A percentile compares a stretch with the other conserved stretches of the same genome.
These are phyloP conservation scores for Fusarium longipes DNA, from an alignment of 2,329 filamentous ascomycete species.

Conservation along the genomic window DNA sequence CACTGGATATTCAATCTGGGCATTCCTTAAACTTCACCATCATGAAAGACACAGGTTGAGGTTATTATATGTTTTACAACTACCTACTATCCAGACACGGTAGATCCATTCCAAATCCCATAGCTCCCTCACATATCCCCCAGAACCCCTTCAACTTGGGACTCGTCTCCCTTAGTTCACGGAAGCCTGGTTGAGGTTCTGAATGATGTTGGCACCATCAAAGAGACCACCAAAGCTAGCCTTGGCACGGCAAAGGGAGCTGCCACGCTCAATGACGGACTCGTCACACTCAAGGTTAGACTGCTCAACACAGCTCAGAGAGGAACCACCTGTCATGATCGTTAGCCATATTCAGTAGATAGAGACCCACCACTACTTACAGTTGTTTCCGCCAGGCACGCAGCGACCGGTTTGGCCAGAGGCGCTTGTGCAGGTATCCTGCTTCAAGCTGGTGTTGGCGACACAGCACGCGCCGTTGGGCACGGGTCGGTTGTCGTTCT, in stretches of 20 bases:
- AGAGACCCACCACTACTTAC: background rate
- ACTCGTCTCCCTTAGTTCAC: conserved; percentile 1
- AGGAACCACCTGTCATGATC: background rate
- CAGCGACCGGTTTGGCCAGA: conserved; percentile 9
- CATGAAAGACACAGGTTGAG: background rate
- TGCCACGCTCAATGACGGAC: conserved; percentile 9
- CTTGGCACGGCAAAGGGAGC: conserved; percentile 13
- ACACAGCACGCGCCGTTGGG: conserved; percentile 13
- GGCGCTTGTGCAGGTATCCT: conserved; percentile 12
- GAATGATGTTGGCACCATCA: conserved; percentile 11
- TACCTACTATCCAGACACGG: conserved; percentile 2
- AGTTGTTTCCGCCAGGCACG: conserved; percentile 19
- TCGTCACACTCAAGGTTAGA: conserved; percentile 11
- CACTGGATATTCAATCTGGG: no score
- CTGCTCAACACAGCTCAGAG: conserved; percentile 12
- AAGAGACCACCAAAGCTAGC: background rate
- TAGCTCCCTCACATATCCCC: background rate
- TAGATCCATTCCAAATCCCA: conserved; percentile 4
- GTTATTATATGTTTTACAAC: conserved; percentile 7
- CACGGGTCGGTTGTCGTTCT: conserved; percentile 13
- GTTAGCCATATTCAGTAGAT: background rate
- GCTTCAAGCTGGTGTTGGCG: conserved; percentile 24
- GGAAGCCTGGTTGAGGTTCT: conserved; percentile 6
- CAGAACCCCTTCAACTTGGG: background rate
- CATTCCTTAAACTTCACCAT: background rate